Conservation (phyloP, 108 stramenopile species). For the Fistulifera pelliculosa region DNA sequence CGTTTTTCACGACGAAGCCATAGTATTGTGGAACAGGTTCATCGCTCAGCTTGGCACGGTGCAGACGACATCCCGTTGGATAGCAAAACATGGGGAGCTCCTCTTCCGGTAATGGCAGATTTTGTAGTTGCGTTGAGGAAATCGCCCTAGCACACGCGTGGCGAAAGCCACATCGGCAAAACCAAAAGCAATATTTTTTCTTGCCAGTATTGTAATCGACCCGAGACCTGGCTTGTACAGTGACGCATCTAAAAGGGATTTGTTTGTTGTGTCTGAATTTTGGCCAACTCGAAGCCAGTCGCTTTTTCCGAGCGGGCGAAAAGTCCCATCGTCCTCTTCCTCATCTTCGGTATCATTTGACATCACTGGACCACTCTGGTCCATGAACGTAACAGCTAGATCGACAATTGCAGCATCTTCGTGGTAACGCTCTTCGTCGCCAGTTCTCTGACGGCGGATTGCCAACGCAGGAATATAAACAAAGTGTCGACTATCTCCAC, state of each 20-base stretch:
- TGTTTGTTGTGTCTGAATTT: not conserved
- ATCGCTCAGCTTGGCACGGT: constrained; percentile 55
- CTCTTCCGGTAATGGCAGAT: constrained; percentile 77
- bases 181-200: constrained; percentile 59
- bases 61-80: constrained; percentile 63
- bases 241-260: not conserved
- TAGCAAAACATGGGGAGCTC: constrained; percentile 88
- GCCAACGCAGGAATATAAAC: constrained; percentile 65
- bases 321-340: constrained; percentile 36
- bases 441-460: constrained; percentile 56
- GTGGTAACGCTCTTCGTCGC: constrained; percentile 71
- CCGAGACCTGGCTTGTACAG: constrained; percentile 6
- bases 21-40: constrained; percentile 61
- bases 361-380: constrained; percentile 33
- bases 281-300: constrained; percentile 15
- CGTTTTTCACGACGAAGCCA: constrained; percentile 88
- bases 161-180: constrained; percentile 72
- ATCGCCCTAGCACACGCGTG: constrained; percentile 69
- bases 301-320: constrained; percentile 20
- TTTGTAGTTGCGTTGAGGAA: constrained; percentile 80
- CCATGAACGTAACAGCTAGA: constrained; percentile 36
- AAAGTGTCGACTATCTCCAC: not conserved
- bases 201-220: constrained; percentile 27
- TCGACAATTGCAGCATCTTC: constrained; percentile 81
- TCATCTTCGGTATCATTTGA: constrained; percentile 37